A percentile compares a stretch with the other conserved stretches of the same genome.
phyloP scores from a whole-genome alignment of 2,329 filamentous ascomycete species.

The Ophiostoma montium region DNA sequence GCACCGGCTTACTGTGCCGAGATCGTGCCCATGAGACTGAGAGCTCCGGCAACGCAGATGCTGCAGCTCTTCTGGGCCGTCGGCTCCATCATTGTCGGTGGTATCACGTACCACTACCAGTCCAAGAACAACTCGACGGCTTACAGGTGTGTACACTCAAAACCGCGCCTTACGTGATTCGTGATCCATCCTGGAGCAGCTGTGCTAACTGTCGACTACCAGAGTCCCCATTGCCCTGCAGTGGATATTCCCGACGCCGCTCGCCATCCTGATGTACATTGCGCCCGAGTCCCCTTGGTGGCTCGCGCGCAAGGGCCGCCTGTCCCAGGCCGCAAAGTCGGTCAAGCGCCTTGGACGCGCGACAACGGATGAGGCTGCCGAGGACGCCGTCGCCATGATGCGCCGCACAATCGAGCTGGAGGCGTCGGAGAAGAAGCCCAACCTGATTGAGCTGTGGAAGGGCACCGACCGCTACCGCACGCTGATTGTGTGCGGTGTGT shows the following conservation, averaged over 20 bases:
- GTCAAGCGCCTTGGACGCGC: constrained; percentile 31
- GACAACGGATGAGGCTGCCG: constrained; percentile 9
- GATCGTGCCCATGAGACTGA: constrained; percentile 43
- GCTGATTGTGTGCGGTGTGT: constrained; percentile 36
- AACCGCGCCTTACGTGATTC: too few species aligned
- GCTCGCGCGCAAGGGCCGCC: constrained; percentile 37
- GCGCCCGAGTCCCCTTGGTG: constrained; percentile 42
- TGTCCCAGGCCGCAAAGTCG: constrained; percentile 28
- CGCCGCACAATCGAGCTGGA: constrained; percentile 7
- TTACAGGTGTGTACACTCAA: constrained; percentile 12
- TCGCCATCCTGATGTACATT: constrained; percentile 34
- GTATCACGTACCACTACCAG: constrained; percentile 39
- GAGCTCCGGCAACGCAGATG: constrained; percentile 46
- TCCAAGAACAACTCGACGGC: constrained; percentile 18
- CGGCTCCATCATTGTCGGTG: constrained; percentile 45
- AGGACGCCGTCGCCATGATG: constrained; percentile 5
- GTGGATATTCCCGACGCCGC: constrained; percentile 37
- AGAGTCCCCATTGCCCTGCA: constrained; percentile 31
- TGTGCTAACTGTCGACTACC: constrained; percentile 12
- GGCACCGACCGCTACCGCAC: constrained; percentile 19
- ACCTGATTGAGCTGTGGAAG: constrained; percentile 35
- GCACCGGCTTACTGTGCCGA: constrained; percentile 48
- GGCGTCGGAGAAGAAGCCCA: constrained; percentile 28
- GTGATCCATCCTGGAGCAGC: too few species aligned
- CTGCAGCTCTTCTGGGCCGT: constrained; percentile 53